phyloP scores from a whole-genome alignment of 2,329 filamentous ascomycete genomes.

The Colletotrichum lupini region DNA sequence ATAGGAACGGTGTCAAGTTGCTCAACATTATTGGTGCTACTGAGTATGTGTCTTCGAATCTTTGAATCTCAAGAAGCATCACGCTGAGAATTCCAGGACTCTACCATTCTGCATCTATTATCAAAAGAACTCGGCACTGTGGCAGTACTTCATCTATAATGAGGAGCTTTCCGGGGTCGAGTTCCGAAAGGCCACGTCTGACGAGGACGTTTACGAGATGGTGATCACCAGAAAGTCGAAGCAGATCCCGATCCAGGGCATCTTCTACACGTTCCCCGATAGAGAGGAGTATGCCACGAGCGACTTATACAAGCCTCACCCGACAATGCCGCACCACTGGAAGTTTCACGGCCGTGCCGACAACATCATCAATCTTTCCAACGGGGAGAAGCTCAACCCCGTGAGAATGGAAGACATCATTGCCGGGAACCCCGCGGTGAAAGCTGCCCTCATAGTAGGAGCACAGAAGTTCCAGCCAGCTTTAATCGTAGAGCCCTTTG shows the following conservation, averaged over 20 bases:
- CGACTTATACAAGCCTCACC: slow-evolving; percentile 55
- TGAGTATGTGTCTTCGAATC: slow-evolving; percentile 42
- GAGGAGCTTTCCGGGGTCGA: slow-evolving; percentile 53
- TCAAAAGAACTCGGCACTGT: slow-evolving; percentile 37
- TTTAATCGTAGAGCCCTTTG: slow-evolving; percentile 57
- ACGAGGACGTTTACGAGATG: slow-evolving; percentile 48
- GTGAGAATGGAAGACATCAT: slow-evolving; percentile 55
- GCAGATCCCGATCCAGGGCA: slow-evolving; percentile 47
- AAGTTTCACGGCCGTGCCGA: slow-evolving; percentile 49
- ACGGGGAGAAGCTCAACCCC: slow-evolving; percentile 62
- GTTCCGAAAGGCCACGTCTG: slow-evolving; percentile 46
- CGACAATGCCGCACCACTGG: slow-evolving; percentile 48
- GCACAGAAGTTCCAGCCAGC: slow-evolving; percentile 57
- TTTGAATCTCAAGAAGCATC: too few species aligned
- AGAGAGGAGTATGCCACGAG: slow-evolving; percentile 51
- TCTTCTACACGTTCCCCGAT: slow-evolving; percentile 54
- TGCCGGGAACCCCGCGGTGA: slow-evolving; percentile 50
- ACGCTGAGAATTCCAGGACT: not conserved
- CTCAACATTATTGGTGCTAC: slow-evolving; percentile 54
- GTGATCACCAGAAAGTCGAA: slow-evolving; percentile 50
- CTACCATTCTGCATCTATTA: slow-evolving; percentile 48
- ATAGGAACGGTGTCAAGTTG: slow-evolving; percentile 46
- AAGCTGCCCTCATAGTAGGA: slow-evolving; percentile 58
- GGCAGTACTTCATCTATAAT: slow-evolving; percentile 42
- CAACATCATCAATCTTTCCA: slow-evolving; percentile 59